Evolutionary conservation across 2,329 filamentous ascomycete genomes (phyloP), one percentile per base, ranked within the genome.

Genomic region (Fusarium heterosporum): DNA sequence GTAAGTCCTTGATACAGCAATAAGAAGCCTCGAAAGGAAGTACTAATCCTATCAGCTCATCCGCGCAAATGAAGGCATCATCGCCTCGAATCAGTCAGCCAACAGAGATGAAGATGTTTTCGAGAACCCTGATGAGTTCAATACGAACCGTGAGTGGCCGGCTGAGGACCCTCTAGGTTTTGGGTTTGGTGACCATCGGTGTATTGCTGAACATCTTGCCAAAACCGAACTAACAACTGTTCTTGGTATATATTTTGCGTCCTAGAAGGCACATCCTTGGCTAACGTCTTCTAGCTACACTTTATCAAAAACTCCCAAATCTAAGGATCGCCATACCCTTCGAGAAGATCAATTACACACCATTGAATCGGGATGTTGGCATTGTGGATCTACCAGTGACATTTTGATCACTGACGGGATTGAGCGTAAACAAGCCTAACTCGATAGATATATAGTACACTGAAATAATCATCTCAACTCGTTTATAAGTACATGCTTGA

Each of bases 81-180:
- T 84, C 55, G 79, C 79, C 4, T 79, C 81, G 10, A 83, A 82
- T 26, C 78, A 81, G 65, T 82, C 80, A 16, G 83, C 78, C 29
- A 83, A 84, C 68, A 73, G 83, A 4, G 82, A 84, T 63, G 79
- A 79, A 49, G 79, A 82, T 0, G 70, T 82, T 12, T 82, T 81
- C 55, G 65, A 69, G 8, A 61, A 80, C 53, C 74, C 81, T 0
- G 78, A 83, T 53, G 68, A 60, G 17, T 84, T 84, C 64, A 74
- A 83, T 67, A 81, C 84, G 71, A 75, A 79, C 58, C 77, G 81
- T 28, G 50, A 61, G 19, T 71, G 69, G 41, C 55, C 55, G 16
- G 50, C 66, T 6, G 72, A 78, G 40, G 74, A 79, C 39, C 76
- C 77, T 0, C 74, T 84, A 6, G 82, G 82, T 0, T 84, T 78